Base-by-base conservation (phyloP, 257 asterid species). In the Solanum pinnatisectum region DNA sequence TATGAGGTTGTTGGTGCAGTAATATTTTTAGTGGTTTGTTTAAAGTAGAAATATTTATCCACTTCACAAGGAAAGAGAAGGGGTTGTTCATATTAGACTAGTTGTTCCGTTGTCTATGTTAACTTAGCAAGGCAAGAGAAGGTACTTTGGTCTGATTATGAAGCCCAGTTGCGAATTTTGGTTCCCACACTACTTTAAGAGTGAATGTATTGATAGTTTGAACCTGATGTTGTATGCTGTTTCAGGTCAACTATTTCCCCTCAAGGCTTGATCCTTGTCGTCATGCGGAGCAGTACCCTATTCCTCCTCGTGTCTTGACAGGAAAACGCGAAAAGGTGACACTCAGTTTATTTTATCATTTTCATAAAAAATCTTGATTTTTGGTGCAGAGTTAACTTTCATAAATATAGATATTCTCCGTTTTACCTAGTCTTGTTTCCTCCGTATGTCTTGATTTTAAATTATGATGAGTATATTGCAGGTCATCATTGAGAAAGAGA, bases 171-270 rank as follows among this genome's bases (percentile, higher is more conserved):
- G 85, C 0, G 20, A 30, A 81, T 46, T 81, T 49, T 81, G 68
- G 22, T 49, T 49, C 20, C 30, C 70, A 46, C 68, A 46, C 30
- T 44, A 16, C 25, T 44, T 46, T 30, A 79, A 44, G 65, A 56
- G 68, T 81, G 60, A 10, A 39, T 70, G 9, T 49, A n/a, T 32
- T 23, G 70, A 49, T 30, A 18, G 42, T 81, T 32, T 25, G 0
- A 67, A 82, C 86, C 84, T 18, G 56, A 84, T 32, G 16, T 23
- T 20, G 10, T 56, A 33, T 8, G 33, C 37, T 85, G 88, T 25
- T 90, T 59, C 89, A 92, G 94, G 78, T 92, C 84, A 89, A 90
- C 63, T 92, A 92, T 89, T 92, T 92, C 83, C 94, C 94, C 22
- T 92, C 94, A 71, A 91, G 94, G 91, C 89, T 83, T 89, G 93